Conservation (phyloP, 1,284 basidiomycete species). For the Cutaneotrichosporon sp. region DNA sequence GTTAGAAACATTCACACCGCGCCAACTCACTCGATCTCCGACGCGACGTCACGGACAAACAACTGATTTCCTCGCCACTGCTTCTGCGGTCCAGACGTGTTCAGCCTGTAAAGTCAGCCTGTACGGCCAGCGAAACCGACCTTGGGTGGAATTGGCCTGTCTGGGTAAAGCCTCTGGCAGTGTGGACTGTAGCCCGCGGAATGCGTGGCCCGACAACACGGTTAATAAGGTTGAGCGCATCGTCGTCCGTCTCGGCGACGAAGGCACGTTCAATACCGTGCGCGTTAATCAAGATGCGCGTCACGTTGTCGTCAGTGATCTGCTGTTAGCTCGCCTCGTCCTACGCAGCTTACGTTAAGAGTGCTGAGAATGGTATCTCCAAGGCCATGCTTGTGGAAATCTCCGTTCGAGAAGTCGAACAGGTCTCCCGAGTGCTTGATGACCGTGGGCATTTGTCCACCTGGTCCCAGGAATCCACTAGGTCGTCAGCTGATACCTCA, state of each 20-base stretch:
- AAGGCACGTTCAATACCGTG: conserved; percentile 66
- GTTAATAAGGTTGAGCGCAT: conserved; percentile 57
- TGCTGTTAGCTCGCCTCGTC: conserved; percentile 39
- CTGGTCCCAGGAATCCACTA: background rate
- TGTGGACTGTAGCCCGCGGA: conserved; percentile 15
- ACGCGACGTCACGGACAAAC: conserved; percentile 26
- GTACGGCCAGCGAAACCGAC: background rate
- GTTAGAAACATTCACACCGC: background rate
- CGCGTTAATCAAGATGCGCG: conserved; percentile 75
- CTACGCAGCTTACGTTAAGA: conserved; percentile 60
- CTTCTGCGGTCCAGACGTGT: conserved; percentile 17
- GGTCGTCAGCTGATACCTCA: background rate
- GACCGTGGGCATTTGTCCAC: background rate
- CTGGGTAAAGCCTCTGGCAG: conserved; percentile 25
- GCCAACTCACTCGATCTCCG: conserved; percentile 28
- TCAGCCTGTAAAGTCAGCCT: background rate
- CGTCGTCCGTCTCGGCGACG: conserved; percentile 58
- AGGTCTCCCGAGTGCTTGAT: conserved; percentile 53
- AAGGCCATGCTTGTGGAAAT: conserved; percentile 53
- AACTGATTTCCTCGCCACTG: conserved; percentile 21
- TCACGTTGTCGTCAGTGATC: conserved; percentile 69
- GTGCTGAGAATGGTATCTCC: conserved; percentile 70
- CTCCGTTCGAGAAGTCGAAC: conserved; percentile 66
- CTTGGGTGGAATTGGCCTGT: background rate
- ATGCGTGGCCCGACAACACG: conserved; percentile 31